Conservation (phyloP, 495 filamentous ascomycete genomes). For the Rhypophila decipiens region DNA sequence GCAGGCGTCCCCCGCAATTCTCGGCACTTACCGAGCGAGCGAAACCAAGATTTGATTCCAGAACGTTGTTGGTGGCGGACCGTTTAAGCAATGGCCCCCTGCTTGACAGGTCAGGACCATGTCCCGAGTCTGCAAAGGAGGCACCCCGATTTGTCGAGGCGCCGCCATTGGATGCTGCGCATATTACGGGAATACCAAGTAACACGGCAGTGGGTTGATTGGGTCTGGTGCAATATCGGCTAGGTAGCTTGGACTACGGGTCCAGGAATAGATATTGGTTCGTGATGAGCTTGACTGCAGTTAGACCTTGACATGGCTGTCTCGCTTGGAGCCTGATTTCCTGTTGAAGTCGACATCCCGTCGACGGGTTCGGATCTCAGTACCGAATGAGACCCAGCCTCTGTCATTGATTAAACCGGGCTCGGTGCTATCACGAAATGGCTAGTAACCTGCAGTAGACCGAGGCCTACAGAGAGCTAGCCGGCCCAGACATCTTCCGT, state of each 20-base stretch:
- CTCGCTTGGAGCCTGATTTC: too few species aligned
- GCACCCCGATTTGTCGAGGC: neutral
- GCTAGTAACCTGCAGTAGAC: too few species aligned
- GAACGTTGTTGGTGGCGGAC: neutral
- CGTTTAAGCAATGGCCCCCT: too few species aligned
- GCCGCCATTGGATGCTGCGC: neutral
- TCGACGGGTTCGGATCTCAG: too few species aligned
- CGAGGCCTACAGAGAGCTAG: too few species aligned
- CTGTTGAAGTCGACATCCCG: too few species aligned
- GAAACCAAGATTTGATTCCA: neutral
- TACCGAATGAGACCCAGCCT: too few species aligned
- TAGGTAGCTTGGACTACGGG: neutral
- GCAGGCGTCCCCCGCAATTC: neutral
- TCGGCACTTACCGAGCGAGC: neutral
- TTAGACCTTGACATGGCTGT: too few species aligned
- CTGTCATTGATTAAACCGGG: too few species aligned
- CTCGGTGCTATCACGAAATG: too few species aligned
- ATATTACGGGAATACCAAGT: neutral
- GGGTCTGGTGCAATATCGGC: neutral
- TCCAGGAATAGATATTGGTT: neutral
- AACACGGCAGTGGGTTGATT: neutral
- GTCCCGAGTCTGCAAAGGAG: neutral
- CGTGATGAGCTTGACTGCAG: too few species aligned
- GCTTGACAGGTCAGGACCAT: neutral
- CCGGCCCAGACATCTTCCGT: too few species aligned